Percentiles rank a stretch among this genome's conserved stretches.
Evolutionary conservation across 2,329 filamentous ascomycete genomes (phyloP).

Genomic region (Alternaria sp.): DNA sequence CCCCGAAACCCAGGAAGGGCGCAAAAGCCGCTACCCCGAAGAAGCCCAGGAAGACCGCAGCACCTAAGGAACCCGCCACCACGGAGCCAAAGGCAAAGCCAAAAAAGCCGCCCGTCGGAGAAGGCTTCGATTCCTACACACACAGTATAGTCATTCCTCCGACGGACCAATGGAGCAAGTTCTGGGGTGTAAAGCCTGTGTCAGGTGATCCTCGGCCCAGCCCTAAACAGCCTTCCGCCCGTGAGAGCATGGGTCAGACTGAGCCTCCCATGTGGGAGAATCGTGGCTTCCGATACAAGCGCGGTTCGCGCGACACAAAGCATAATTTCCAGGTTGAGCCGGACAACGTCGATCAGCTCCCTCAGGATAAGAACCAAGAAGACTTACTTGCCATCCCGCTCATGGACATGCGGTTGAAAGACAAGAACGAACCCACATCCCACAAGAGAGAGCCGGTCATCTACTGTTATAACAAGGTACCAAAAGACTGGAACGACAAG

Average conservation of each 20-base stretch:
- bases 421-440: background rate
- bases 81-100: background rate
- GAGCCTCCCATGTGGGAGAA: conserved; percentile 37
- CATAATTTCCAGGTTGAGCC: conserved; percentile 15
- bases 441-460: conserved; percentile 10
- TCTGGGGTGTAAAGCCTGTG: conserved; percentile 30
- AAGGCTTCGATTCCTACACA: conserved; percentile 4
- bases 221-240: conserved; percentile 23
- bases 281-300: conserved; percentile 28
- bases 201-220: conserved; percentile 19
- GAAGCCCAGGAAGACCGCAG: background rate
- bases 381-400: conserved; percentile 26
- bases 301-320: conserved; percentile 18
- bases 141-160: background rate
- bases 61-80: too few species aligned
- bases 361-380: conserved; percentile 25
- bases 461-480: conserved; percentile 26
- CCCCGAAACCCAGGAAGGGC: background rate
- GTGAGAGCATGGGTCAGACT: conserved; percentile 25
- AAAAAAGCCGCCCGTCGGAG: conserved; percentile 14
- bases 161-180: background rate
- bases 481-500: conserved; percentile 32
- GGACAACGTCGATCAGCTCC: background rate
- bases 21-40: background rate
- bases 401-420: conserved; percentile 38